Conservation (phyloP, 1,284 basidiomycete genomes). For the Ceratobasidium sp. region DNA sequence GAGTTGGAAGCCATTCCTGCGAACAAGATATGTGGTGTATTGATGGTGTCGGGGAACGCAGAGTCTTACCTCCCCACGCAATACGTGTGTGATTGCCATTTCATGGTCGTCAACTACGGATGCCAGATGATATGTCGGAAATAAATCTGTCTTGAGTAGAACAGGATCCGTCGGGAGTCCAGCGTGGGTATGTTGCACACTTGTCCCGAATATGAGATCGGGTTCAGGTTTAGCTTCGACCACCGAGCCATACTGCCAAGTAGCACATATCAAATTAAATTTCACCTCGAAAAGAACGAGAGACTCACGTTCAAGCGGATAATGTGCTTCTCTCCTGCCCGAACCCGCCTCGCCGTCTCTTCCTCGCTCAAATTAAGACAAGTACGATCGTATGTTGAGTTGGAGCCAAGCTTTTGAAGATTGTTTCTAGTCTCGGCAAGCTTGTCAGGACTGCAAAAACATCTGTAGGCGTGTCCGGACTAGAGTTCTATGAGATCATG, state of each 20-base stretch:
- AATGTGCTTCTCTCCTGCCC: slow-evolving; percentile 81
- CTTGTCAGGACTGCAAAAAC: slow-evolving; percentile 87
- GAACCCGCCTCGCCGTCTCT: slow-evolving; percentile 81
- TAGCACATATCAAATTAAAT: background rate
- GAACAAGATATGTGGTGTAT: background rate
- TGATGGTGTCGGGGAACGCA: background rate
- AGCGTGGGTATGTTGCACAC: slow-evolving; percentile 78
- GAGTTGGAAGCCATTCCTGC: slow-evolving; percentile 95
- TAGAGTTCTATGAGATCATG: slow-evolving; percentile 55
- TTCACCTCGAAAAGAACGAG: slow-evolving; percentile 55
- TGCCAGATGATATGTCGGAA: slow-evolving; percentile 97
- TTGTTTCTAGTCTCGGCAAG: slow-evolving; percentile 76
- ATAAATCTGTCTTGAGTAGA: slow-evolving; percentile 91
- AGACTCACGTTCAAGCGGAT: slow-evolving; percentile 86
- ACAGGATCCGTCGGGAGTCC: slow-evolving; percentile 92
- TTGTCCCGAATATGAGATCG: slow-evolving; percentile 82
- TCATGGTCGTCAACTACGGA: slow-evolving; percentile 95
- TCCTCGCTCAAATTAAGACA: slow-evolving; percentile 89
- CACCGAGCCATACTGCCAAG: slow-evolving; percentile 13
- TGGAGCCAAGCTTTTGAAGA: slow-evolving; percentile 78
- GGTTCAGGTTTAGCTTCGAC: slow-evolving; percentile 30
- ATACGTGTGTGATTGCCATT: slow-evolving; percentile 96
- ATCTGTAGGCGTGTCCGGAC: slow-evolving; percentile 92
- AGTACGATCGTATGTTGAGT: slow-evolving; percentile 85
- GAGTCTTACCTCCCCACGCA: slow-evolving; percentile 86